A percentile compares a stretch with the other conserved stretches of the same genome.
These are phyloP conservation scores for Murraya koenigii DNA, from an alignment of 345 rosid genomes.

Conservation along the genomic window DNA sequence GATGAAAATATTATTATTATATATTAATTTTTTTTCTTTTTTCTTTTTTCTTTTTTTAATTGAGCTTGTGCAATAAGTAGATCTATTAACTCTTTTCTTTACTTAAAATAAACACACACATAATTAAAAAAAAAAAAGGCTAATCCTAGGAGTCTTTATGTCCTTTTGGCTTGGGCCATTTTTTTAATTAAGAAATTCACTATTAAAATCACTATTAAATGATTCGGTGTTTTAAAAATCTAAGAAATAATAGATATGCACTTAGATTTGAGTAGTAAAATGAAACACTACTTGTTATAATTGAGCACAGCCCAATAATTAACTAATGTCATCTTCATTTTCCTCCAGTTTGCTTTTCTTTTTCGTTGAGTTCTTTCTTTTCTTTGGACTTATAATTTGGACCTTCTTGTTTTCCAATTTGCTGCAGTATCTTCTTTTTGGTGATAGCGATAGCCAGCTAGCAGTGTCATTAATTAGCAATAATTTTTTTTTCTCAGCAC, in stretches of 20 bases:
- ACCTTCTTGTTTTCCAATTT: neutral
- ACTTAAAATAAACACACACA: too few species aligned
- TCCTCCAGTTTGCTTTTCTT: neutral
- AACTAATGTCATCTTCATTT: neutral
- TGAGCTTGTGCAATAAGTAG: too few species aligned
- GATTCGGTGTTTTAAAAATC: neutral
- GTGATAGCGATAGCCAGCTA: neutral
- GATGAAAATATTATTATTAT: too few species aligned
- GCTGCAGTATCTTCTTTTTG: neutral
- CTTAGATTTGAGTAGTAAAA: conserved; percentile 11
- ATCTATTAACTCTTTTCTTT: too few species aligned
- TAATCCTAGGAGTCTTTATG: too few species aligned
- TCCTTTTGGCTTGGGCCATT: too few species aligned
- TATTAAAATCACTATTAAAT: too few species aligned
- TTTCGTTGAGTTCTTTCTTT: neutral
- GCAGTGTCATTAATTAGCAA: neutral
- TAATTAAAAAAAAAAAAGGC: too few species aligned
- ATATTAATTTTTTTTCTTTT: neutral
- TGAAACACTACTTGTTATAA: conserved; percentile 11
- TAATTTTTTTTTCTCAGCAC: neutral
- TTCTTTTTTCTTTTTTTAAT: too few species aligned
- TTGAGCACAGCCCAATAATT: neutral
- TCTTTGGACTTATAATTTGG: neutral
- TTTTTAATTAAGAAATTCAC: neutral
- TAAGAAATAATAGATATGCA: neutral